Conservation (phyloP, 805 yeast species). For the Ogataea paradorogensis region DNA sequence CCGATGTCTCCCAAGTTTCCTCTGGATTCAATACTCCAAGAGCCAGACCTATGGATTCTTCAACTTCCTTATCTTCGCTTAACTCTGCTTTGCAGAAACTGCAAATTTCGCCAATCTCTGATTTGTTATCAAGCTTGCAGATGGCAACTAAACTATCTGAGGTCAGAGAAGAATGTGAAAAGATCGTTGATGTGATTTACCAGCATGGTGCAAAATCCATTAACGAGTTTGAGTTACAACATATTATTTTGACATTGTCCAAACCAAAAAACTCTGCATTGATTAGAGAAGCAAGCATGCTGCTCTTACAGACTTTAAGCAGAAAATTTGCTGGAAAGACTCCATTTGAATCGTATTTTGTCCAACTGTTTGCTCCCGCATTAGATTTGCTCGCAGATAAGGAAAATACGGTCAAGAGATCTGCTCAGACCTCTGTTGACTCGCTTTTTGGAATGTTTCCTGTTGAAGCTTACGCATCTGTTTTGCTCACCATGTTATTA, state of each 20-base stretch:
- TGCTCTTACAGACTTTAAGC: slow-evolving; percentile 54
- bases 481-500: slow-evolving; percentile 59
- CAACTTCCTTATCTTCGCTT: slow-evolving; percentile 66
- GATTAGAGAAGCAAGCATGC: slow-evolving; percentile 72
- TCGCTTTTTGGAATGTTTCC: slow-evolving; percentile 69
- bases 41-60: slow-evolving; percentile 36
- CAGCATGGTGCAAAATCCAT: slow-evolving; percentile 47
- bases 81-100: slow-evolving; percentile 67
- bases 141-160: slow-evolving; percentile 51
- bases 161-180: slow-evolving; percentile 51
- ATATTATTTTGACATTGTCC: slow-evolving; percentile 59
- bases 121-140: slow-evolving; percentile 50
- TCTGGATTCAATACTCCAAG: slow-evolving; percentile 31
- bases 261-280: slow-evolving; percentile 73
- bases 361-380: slow-evolving; percentile 59
- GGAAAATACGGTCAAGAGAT: slow-evolving; percentile 79
- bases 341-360: slow-evolving; percentile 73
- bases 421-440: slow-evolving; percentile 79
- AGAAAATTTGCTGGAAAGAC: slow-evolving; percentile 62
- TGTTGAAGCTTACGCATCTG: slow-evolving; percentile 72
- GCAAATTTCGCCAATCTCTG: slow-evolving; percentile 63
- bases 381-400: slow-evolving; percentile 80
- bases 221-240: slow-evolving; percentile 62
- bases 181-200: slow-evolving; percentile 48
- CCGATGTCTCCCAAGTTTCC: slow-evolving; percentile 29